Conservation (phyloP, 1,284 basidiomycete species). For the Fomes fomentarius region DNA sequence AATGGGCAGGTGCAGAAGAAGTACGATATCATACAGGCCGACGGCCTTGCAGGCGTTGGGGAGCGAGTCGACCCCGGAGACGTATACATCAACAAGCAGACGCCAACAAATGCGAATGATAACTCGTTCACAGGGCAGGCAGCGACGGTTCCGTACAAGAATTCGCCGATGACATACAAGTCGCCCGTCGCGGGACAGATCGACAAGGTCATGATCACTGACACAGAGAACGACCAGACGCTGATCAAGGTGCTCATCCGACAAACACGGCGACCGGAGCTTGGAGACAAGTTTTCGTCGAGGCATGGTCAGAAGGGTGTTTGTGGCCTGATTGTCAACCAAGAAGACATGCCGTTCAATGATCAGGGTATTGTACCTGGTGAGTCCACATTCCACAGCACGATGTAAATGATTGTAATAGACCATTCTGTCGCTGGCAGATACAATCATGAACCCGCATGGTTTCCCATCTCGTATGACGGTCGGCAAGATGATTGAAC, state of each 20-base stretch:
- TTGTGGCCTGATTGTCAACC: slow-evolving; percentile 97
- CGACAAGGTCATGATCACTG: slow-evolving; percentile 97
- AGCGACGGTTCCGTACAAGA: slow-evolving; percentile 83
- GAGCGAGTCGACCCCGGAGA: slow-evolving; percentile 93
- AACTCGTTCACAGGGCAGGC: slow-evolving; percentile 82
- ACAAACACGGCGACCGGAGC: slow-evolving; percentile 94
- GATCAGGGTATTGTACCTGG: slow-evolving; percentile 94
- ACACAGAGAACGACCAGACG: slow-evolving; percentile 95
- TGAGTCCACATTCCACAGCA: slow-evolving; percentile 36
- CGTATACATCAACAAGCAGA: slow-evolving; percentile 97
- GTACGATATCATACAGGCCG: slow-evolving; percentile 89
- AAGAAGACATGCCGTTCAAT: slow-evolving; percentile 99
- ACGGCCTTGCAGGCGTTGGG: slow-evolving; percentile 95
- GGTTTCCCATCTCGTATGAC: slow-evolving; percentile 99
- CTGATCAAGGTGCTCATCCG: slow-evolving; percentile 98
- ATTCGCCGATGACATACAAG: slow-evolving; percentile 90
- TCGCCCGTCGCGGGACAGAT: slow-evolving; percentile 92
- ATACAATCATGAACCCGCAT: slow-evolving; percentile 99
- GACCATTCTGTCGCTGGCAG: slow-evolving; percentile 42
- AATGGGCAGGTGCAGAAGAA: slow-evolving; percentile 80
- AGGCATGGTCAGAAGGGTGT: slow-evolving; percentile 99
- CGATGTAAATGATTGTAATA: slow-evolving; percentile 10
- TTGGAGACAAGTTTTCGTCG: slow-evolving; percentile 99
- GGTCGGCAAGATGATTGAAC: slow-evolving; percentile 99
- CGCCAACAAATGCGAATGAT: slow-evolving; percentile 89